phyloP scores from a whole-genome alignment of 805 yeast genomes.

The Torulaspora microellipsoides region DNA sequence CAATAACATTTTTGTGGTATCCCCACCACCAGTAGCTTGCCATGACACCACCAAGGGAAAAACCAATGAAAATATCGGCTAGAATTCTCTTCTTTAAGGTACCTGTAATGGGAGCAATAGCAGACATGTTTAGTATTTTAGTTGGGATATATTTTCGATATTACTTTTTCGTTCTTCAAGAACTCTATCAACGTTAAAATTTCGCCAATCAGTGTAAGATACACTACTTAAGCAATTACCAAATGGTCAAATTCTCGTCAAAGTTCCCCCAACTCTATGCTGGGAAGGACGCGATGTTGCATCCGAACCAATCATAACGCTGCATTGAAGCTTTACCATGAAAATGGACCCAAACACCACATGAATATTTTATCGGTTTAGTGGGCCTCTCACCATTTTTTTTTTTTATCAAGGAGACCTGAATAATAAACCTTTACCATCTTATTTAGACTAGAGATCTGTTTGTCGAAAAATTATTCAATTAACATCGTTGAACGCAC shows the following conservation, averaged over 20 bases:
- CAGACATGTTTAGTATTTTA: constrained; percentile 23
- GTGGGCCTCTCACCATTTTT: not conserved
- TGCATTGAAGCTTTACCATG: constrained; percentile 6
- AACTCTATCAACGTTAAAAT: too few species aligned
- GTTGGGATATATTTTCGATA: too few species aligned
- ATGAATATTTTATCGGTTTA: constrained; percentile 6
- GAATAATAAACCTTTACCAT: not conserved
- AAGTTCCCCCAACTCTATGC: constrained; percentile 5
- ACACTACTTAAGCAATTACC: too few species aligned
- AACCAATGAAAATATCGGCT: constrained; percentile 72
- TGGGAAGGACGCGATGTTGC: not conserved
- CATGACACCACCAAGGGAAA: constrained; percentile 55
- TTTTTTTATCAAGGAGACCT: constrained; percentile 5
- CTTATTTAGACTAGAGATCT: not conserved
- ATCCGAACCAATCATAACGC: constrained; percentile 13
- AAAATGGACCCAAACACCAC: constrained; percentile 13
- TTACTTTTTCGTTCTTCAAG: too few species aligned
- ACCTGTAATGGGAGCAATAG: constrained; percentile 84
- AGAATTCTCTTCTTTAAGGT: constrained; percentile 73
- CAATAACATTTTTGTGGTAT: constrained; percentile 68
- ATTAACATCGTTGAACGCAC: too few species aligned
- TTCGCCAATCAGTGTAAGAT: too few species aligned
- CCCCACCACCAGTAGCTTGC: constrained; percentile 83
- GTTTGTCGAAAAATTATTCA: not conserved
- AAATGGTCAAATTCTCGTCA: not conserved